Base-by-base conservation (phyloP, 2,329 filamentous ascomycete species). In the Tolypocladium sp. region DNA sequence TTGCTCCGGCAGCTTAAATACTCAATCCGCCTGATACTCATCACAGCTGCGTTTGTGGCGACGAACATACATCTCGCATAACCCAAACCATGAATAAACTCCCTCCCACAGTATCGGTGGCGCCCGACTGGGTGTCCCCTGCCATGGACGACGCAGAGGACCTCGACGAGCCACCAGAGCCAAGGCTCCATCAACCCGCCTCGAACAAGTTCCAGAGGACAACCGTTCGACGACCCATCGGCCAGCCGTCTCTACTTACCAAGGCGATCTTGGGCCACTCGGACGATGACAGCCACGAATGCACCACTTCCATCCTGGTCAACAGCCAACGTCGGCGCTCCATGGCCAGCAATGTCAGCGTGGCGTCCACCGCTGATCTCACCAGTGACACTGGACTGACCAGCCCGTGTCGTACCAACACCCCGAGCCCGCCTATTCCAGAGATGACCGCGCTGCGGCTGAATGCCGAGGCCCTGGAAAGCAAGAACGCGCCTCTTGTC, bases 351-450 rank as follows among this genome's bases (percentile, higher is more conserved):
- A 93, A 88, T 69, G 78, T 86, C 65, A 96, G 92, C 75, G 76
- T 88, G 61, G 82, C 90, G 53, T 96, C 92, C 2, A 95, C 91
- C 3, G 90, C 90, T 42, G 93, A 97, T 64, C 80, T 97, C 59
- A 97, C 92, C n/a, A 97, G 92, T 73, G 94, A 97, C 68, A 94
- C 90, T 60, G 92, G 91, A 60, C 77, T 95, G 60, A 96, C 92
- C 22, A 97, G 91, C 68, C 92, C 93, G 49, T 89, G 91, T n/a
- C 82, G 91, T 59, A 90, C 91, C 41, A 91, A 85, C 71, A 93
- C 91, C 0, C 91, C 92, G 1, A 97, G 93, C 69, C 93, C 94
- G 22, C 91, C 91, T n/a, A 79, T 88, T 3, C 85, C 86, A 5
- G 80, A 86, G 22, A 77, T 83, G 57, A 75, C 77, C 25, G 77